A percentile compares a stretch with the other conserved stretches of the same genome.
These are phyloP conservation scores for Malus hybrid DNA, from an alignment of 331 rosid genomes.

Conservation along the genomic window DNA sequence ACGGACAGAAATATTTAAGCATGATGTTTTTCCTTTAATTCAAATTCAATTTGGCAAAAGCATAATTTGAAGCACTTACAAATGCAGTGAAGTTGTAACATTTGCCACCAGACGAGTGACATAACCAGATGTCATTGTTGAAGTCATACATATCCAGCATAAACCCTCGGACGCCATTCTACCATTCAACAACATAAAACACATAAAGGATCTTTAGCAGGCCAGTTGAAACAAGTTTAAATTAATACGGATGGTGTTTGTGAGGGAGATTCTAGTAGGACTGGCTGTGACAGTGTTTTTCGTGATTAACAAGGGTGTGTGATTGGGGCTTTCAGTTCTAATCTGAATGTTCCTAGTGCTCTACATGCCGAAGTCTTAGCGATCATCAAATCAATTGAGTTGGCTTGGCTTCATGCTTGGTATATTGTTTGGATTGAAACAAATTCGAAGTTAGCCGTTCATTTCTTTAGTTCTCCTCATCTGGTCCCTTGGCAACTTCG, in stretches of 20 bases:
- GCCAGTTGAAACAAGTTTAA: neutral
- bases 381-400: neutral
- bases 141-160: constrained; percentile 88
- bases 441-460: neutral
- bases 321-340: neutral
- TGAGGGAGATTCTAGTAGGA: neutral
- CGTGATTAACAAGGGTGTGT: neutral
- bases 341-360: neutral
- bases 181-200: neutral
- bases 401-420: neutral
- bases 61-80: constrained; percentile 40
- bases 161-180: constrained; percentile 81
- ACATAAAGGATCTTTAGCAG: neutral
- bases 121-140: constrained; percentile 55
- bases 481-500: neutral
- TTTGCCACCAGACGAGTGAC: constrained; percentile 53
- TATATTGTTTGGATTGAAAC: neutral
- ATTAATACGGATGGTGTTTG: neutral
- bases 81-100: constrained; percentile 67
- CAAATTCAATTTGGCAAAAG: neutral
- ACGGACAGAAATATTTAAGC: neutral
- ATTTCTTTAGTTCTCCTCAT: neutral
- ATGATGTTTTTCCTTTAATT: neutral
- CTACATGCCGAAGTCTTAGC: neutral
- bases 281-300: neutral